phyloP scores from a whole-genome alignment of 2,329 filamentous ascomycete species.

The Epichloe hybrida region DNA sequence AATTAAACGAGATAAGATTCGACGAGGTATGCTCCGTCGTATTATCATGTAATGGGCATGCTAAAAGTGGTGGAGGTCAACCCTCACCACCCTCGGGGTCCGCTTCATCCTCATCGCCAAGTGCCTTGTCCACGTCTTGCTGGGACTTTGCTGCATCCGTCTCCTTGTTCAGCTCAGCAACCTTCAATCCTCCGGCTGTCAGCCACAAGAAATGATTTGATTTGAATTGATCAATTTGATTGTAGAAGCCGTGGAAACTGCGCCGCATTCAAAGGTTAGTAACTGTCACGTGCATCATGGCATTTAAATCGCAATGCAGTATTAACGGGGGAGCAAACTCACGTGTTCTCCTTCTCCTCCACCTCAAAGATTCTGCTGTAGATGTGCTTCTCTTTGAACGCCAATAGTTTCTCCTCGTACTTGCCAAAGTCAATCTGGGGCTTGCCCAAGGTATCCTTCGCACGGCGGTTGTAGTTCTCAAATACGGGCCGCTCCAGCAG shows the following conservation, averaged over 20 bases:
- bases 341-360: constrained; percentile 79
- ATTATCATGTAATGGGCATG: too few species aligned
- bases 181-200: constrained; percentile 53
- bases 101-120: constrained; percentile 39
- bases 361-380: constrained; percentile 85
- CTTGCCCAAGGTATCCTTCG: constrained; percentile 47
- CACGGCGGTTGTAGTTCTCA: constrained; percentile 69
- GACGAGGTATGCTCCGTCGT: too few species aligned
- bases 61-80: not conserved
- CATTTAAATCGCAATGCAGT: too few species aligned
- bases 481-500: constrained; percentile 87
- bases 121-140: constrained; percentile 30
- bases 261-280: constrained; percentile 6
- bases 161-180: constrained; percentile 30
- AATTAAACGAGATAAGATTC: too few species aligned
- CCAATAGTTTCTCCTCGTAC: constrained; percentile 64
- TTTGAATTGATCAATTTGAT: constrained; percentile 64
- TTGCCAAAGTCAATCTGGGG: constrained; percentile 66
- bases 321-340: constrained; percentile 26
- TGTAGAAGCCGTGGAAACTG: constrained; percentile 66
- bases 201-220: constrained; percentile 63
- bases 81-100: constrained; percentile 34
- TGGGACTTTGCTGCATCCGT: constrained; percentile 24
- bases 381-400: constrained; percentile 85
- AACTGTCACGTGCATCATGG: not conserved